phyloP scores from a whole-genome alignment of 495 filamentous ascomycete species.

The Trichoderma reesei region DNA sequence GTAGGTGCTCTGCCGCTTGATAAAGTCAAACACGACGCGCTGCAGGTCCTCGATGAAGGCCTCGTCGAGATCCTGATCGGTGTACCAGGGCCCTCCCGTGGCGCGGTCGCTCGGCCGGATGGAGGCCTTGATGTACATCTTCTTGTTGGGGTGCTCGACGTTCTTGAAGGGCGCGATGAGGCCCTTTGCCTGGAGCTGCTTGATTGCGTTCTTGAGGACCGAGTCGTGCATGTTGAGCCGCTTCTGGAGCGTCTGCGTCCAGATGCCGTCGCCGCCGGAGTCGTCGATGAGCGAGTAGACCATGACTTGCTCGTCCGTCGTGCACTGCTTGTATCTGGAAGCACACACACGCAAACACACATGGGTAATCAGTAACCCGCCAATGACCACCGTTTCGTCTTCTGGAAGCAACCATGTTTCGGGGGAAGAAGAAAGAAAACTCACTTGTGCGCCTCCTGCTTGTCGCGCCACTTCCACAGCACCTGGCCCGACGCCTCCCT shows the following conservation, averaged over 20 bases:
- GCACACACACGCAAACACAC: no score
- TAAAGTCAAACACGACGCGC: slow-evolving; percentile 56
- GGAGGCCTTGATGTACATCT: slow-evolving; percentile 74
- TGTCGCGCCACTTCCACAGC: slow-evolving; percentile 56
- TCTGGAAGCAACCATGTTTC: no score
- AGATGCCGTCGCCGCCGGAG: slow-evolving; percentile 70
- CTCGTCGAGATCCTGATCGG: slow-evolving; percentile 74
- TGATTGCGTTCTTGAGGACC: slow-evolving; percentile 63
- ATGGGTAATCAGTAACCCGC: no score
- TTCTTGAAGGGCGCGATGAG: slow-evolving; percentile 50
- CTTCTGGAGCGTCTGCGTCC: slow-evolving; percentile 69
- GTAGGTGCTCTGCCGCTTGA: slow-evolving; percentile 62
- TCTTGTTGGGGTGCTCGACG: slow-evolving; percentile 55
- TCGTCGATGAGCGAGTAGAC: slow-evolving; percentile 82
- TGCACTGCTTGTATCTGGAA: slow-evolving; percentile 53
- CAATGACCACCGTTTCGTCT: no score
- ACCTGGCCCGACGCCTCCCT: slow-evolving; percentile 20
- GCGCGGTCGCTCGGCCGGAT: slow-evolving; percentile 75
- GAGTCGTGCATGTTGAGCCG: slow-evolving; percentile 70
- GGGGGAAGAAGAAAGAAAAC: slow-evolving; percentile 15
- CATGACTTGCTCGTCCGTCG: slow-evolving; percentile 57
- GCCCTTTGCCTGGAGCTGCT: slow-evolving; percentile 57
- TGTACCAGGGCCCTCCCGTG: slow-evolving; percentile 90
- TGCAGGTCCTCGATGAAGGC: slow-evolving; percentile 70
- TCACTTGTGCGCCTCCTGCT: slow-evolving; percentile 64